Conservation (phyloP, 208 protist genomes). For the Novymonas esmeraldas region DNA sequence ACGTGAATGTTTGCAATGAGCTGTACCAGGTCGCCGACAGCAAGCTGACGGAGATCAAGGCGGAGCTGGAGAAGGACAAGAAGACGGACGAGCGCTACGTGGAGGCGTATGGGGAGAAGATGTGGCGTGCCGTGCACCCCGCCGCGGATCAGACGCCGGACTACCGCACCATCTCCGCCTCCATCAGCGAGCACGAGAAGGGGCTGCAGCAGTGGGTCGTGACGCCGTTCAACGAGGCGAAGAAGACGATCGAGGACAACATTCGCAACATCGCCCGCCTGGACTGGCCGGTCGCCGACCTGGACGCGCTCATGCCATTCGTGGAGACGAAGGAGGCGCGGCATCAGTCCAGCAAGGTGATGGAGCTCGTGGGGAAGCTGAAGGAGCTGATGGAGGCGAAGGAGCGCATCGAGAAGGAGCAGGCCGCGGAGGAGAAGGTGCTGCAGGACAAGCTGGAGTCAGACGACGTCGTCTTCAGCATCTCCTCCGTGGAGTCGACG, state of each 20-base stretch:
- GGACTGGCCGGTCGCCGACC: conserved; percentile 69
- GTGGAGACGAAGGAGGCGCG: conserved; percentile 64
- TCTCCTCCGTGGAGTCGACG: conserved; percentile 62
- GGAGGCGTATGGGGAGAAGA: conserved; percentile 73
- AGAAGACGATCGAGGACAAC: conserved; percentile 50
- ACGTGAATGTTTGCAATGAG: conserved; percentile 60
- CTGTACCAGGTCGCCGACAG: conserved; percentile 45
- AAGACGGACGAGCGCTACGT: conserved; percentile 49
- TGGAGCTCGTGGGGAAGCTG: conserved; percentile 51
- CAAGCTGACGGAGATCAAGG: conserved; percentile 64
- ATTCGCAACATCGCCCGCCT: conserved; percentile 67
- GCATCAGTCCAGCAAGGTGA: conserved; percentile 60
- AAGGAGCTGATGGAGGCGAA: conserved; percentile 56
- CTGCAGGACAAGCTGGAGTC: conserved; percentile 73
- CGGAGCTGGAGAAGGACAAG: conserved; percentile 60
- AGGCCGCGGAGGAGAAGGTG: conserved; percentile 38
- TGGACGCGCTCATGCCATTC: conserved; percentile 88
- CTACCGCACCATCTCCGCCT: conserved; percentile 52
- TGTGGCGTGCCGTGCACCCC: conserved; percentile 68
- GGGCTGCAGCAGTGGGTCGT: conserved; percentile 49
- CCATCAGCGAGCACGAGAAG: conserved; percentile 59
- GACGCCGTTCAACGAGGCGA: conserved; percentile 50
- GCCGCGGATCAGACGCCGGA: conserved; percentile 49
- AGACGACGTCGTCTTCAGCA: conserved; percentile 62
- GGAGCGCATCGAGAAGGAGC: conserved; percentile 38